Conservation (phyloP, 2,329 filamentous ascomycete genomes). For the Daldinia eschscholtzii region DNA sequence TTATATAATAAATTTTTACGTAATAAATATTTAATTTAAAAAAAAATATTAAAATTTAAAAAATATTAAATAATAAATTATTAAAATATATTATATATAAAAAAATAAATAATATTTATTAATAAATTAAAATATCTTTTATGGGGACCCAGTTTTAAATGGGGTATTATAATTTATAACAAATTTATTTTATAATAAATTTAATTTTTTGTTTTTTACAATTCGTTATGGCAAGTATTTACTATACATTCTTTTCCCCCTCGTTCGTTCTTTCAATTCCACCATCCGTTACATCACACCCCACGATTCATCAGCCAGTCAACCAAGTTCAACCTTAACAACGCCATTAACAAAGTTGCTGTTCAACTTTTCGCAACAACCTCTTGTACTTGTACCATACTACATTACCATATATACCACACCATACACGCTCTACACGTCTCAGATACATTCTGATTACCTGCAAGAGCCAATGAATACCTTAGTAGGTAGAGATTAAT, state of each 20-base stretch:
- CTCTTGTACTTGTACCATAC: constrained; percentile 11
- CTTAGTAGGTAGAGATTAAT: constrained; percentile 2
- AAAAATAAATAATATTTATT: too few relatives aligned
- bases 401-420: neutral
- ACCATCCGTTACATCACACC: constrained; percentile 36
- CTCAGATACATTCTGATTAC: constrained; percentile 4
- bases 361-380: constrained; percentile 14
- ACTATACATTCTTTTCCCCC: constrained; percentile 1
- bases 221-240: too few relatives aligned
- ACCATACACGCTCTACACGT: neutral
- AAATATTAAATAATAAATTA: too few relatives aligned
- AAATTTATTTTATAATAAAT: too few relatives aligned
- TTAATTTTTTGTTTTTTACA: too few relatives aligned
- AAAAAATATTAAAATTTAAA: too few relatives aligned
- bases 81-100: too few relatives aligned
- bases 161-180: too few relatives aligned
- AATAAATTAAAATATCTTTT: too few relatives aligned
- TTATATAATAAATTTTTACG: too few relatives aligned
- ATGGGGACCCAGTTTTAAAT: too few relatives aligned
- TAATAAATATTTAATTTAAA: too few relatives aligned
- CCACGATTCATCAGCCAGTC: constrained; percentile 41
- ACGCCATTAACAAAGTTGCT: constrained; percentile 1
- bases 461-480: neutral
- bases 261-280: constrained; percentile 27
- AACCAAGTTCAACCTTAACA: constrained; percentile 2